Evolutionary conservation across 768 basidiomycete genomes (phyloP), one percentile per base, ranked within the genome.

Genomic region (Mycena metata): DNA sequence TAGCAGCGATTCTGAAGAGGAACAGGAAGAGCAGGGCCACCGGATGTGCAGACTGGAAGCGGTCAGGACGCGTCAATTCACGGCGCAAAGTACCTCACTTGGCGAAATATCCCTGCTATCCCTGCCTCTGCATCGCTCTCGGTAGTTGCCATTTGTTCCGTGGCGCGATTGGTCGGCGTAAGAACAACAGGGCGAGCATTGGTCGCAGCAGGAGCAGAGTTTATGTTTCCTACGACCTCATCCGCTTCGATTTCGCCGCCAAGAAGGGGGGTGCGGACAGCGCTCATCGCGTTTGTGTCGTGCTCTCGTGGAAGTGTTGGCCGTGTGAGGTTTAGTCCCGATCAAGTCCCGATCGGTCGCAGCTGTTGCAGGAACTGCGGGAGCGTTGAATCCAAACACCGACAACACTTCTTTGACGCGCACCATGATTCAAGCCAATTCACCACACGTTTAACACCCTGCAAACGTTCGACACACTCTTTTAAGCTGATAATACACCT

Each of bases 231-330:
- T 43, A 68, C 73, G 17, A 76, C 81, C 47, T 95, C 95, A 78
- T 97, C 96, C 35, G 96, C 89, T 77, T 96, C 96, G 63, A 97
- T 97, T 39, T 92, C 93, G n/a, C 84, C 81, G 66, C 91, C 85
- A 51, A 95, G 83, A 56, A 95, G 82, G 23, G 93, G 91, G 35
- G 89, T 85, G 21, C 52, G 33, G 85, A 81, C 59, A 81, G 65
- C 83, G 79, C 85, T 89, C 90, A 91, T 91, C 50, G 60, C 71
- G 73, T 49, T 35, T 24, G 19, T 17, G 30, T 55, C 36, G 16
- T 26, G 59, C 17, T 30, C 30, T 30, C 3, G 35, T 33, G 15
- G 13, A 49, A 19, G 26, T 30, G 21, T 23, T 47, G 8, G n/a
- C n/a, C n/a, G n/a, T 21, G n/a, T 47, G 3, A 47, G 46, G 46